phyloP scores from a whole-genome alignment of 495 filamentous ascomycete genomes.

The Arthonia radiata region DNA sequence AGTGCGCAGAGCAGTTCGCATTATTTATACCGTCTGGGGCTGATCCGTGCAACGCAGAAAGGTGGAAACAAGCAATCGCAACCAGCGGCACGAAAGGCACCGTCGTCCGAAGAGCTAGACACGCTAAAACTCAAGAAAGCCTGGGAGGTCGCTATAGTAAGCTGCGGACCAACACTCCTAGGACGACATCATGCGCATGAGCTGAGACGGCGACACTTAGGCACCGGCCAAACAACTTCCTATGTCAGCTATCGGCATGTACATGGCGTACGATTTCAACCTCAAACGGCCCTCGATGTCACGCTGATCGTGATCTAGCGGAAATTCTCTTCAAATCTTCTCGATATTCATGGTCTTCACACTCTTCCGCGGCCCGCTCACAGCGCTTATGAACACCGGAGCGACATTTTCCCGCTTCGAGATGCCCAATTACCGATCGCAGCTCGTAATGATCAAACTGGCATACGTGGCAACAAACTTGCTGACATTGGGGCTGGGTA shows the following conservation, averaged over 20 bases:
- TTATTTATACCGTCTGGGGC: slow-evolving; percentile 12
- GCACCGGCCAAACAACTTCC: slow-evolving; percentile 84
- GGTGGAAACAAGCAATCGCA: slow-evolving; percentile 10
- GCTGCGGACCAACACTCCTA: too few relatives aligned
- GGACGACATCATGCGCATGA: too few relatives aligned
- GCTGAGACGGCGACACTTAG: too few relatives aligned
- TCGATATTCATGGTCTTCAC: slow-evolving; percentile 99
- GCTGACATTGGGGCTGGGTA: slow-evolving; percentile 53
- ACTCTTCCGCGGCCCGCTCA: slow-evolving; percentile 89
- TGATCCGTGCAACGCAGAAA: slow-evolving; percentile 15
- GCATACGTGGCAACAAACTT: slow-evolving; percentile 76
- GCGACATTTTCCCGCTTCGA: slow-evolving; percentile 70
- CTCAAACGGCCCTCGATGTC: too few relatives aligned
- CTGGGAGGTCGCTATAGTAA: slow-evolving; percentile 91
- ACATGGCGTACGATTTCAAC: too few relatives aligned
- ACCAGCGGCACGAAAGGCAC: slow-evolving; percentile 21
- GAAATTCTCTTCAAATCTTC: slow-evolving; percentile 95
- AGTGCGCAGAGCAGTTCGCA: slow-evolving; percentile 13
- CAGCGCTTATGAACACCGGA: slow-evolving; percentile 56
- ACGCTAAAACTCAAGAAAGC: slow-evolving; percentile 92
- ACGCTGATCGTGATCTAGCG: too few relatives aligned
- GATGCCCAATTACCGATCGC: slow-evolving; percentile 45
- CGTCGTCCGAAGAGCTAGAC: slow-evolving; percentile 63
- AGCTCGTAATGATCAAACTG: slow-evolving; percentile 56
- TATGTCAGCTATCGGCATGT: slow-evolving; percentile 99